Evolutionary conservation across 2,329 filamentous ascomycete species (phyloP), one percentile per base, ranked within the genome.

Genomic region (Hypoxylon sp.): DNA sequence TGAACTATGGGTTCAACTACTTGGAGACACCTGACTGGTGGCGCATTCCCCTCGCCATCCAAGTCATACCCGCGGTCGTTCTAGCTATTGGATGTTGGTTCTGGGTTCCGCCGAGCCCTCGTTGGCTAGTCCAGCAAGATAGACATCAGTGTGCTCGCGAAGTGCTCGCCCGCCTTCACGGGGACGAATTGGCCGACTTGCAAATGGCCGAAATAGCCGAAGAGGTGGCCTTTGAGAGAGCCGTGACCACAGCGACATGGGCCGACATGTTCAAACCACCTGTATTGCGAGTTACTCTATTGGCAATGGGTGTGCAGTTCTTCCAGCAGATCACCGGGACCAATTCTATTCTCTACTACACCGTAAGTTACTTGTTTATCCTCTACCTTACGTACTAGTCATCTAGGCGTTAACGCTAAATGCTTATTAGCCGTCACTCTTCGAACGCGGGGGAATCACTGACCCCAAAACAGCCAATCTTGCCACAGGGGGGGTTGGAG

Each of bases 171-270:
- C 66, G 72, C 5, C 55, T 75, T n/a, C 74, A 76, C 46, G 74
- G 74, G 14, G 73, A 73, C 14, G 70, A 59, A 22, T 70, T 62
- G 1, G 73, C 82, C 0, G 88, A 90, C 73, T 76, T 87, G 17
- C 89, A 91, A 78, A 89, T 91, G 60, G 84, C 56, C 10, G 73
- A 70, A 26, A 74, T 74, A 19, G 70, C 73, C 0, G 63, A 72
- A 8, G 67, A 73, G 24, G 70, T 77, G n/a, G 64, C 75, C 14
- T 73, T 67, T 22, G 70, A 72, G 39, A 65, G 53, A 55, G 67
- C 68, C 9, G 63, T 68, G 14, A 42, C 68, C 8, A 68, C 67
- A 37, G 68, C 73, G 19, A 65, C 68, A 5, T 78, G 76, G 76
- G 51, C 52, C 1, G 75, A 77, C 50, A 77, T 78, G 76, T 77